These are phyloP conservation scores for Cercospora sp. DNA, from an alignment of 2,329 filamentous ascomycete genomes.

Conservation along the genomic window DNA sequence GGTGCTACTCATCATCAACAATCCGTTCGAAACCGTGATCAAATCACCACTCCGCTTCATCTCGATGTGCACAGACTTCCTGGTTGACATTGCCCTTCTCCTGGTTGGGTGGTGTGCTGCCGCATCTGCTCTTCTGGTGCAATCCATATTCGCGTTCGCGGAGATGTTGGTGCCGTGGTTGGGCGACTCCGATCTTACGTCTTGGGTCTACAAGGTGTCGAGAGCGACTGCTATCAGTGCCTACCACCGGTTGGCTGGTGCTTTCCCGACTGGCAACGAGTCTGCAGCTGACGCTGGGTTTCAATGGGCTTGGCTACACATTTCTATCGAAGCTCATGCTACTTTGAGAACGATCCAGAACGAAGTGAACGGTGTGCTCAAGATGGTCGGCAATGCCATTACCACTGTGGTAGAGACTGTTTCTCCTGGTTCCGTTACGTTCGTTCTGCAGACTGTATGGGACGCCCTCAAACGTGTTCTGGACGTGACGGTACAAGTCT, in stretches of 20 bases:
- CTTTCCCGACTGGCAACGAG: slow-evolving; percentile 25
- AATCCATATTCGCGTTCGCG: slow-evolving; percentile 17
- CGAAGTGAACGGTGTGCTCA: slow-evolving; percentile 29
- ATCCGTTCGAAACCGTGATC: slow-evolving; percentile 67
- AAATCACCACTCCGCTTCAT: slow-evolving; percentile 71
- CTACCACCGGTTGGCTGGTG: slow-evolving; percentile 24
- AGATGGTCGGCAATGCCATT: slow-evolving; percentile 27
- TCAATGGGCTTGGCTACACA: slow-evolving; percentile 33
- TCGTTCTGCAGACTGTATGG: slow-evolving; percentile 21
- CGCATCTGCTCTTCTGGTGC: slow-evolving; percentile 13
- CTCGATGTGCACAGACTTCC: slow-evolving; percentile 72
- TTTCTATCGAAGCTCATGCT: slow-evolving; percentile 34
- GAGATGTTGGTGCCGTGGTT: slow-evolving; percentile 17
- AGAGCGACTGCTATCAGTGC: slow-evolving; percentile 29
- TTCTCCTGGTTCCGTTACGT: slow-evolving; percentile 28
- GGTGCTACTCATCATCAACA: slow-evolving; percentile 74
- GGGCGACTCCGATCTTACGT: slow-evolving; percentile 14
- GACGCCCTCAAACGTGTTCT: slow-evolving; percentile 14
- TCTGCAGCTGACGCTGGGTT: slow-evolving; percentile 22
- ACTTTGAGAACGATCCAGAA: slow-evolving; percentile 31
- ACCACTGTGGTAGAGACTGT: slow-evolving; percentile 31
- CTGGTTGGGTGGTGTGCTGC: slow-evolving; percentile 43
- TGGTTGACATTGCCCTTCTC: slow-evolving; percentile 74
- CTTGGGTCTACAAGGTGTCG: slow-evolving; percentile 24
- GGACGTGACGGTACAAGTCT: slow-evolving; percentile 19